Evolutionary conservation across 176 grass and related monocot genomes (phyloP), one percentile per base, ranked within the genome.

Genomic region (bread wheat (Triticum aestivum)): DNA sequence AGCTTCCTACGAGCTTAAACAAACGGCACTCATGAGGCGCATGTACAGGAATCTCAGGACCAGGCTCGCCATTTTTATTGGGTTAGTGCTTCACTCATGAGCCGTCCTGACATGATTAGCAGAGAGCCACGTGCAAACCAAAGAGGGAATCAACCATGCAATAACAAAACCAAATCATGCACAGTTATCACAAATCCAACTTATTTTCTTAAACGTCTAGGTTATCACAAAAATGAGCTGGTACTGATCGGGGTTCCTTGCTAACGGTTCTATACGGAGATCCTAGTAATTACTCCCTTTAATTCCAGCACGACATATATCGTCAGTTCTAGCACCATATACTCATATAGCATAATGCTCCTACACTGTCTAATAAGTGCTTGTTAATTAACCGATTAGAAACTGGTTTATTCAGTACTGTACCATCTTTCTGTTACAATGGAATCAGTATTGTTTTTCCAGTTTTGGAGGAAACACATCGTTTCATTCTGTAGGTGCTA

Each of bases 11-110:
- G 13, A 14, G 41, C 14, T 0, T 91, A 78, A 88, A 82, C 14
- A 85, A 88, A 32, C 26, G 77, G 51, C 61, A 20, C 81, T 44
- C 69, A 21, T 72, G 82, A 79, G 65, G 64, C 77, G 70, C 63
- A 82, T 91, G 86, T 82, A 82, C 82, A 8, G 82, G 86, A 88
- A 91, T 85, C 90, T 88, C 39, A 59, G 71, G 62, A 85, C 68
- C 75, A 47, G 35, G 35, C 69, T 71, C 77, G 51, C 77, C 29
- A 91, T 82, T 24, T 85, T 78, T 80, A 81, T 71, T 21, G 68
- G 35, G 69, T 32, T 69, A 85, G 17, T 81, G 49, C 66, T 56
- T 42, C 21, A 30, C 51, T 51, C 75, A 76, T 68, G 81, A 75
- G 44, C 76, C 61, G 29, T 24, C 73, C n/a, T 73, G 67, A 71